Conservation (phyloP, 179 eudicot species). For the Carnegiea gigantea region DNA sequence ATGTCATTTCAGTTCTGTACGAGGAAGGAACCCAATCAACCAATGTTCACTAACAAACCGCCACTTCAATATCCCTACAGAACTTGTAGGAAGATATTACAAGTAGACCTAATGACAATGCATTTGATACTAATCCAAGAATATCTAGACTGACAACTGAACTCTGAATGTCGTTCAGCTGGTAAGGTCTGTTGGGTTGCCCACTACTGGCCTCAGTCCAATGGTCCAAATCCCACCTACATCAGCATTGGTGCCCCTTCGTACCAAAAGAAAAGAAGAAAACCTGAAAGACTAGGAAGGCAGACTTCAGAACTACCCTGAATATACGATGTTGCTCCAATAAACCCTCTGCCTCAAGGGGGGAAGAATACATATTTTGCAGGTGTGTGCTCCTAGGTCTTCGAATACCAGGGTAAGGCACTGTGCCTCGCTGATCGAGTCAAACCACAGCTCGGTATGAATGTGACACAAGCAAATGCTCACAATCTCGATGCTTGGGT, state of each 20-base stretch:
- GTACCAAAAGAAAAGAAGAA: background rate
- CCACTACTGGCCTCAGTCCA: background rate
- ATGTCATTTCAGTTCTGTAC: too few relatives aligned
- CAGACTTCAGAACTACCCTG: slow-evolving; percentile 10
- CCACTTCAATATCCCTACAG: too few relatives aligned
- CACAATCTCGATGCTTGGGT: background rate
- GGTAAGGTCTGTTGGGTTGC: background rate
- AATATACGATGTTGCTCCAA: background rate
- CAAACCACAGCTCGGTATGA: background rate
- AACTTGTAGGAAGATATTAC: too few relatives aligned
- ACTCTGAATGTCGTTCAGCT: background rate
- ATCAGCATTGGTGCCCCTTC: background rate
- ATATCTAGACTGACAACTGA: too few relatives aligned
- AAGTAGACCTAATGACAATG: too few relatives aligned
- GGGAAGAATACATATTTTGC: too few relatives aligned
- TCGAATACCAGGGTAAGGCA: background rate
- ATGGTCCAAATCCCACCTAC: background rate
- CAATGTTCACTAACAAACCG: too few relatives aligned
- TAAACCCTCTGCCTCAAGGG: background rate
- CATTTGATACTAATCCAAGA: too few relatives aligned
- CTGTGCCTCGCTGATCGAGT: background rate
- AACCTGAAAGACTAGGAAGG: background rate
- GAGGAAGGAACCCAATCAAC: too few relatives aligned
- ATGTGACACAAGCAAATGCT: background rate
- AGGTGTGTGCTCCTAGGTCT: background rate